Evolutionary conservation across 768 basidiomycete genomes (phyloP).

Genomic region (Sarcodon aspratus): DNA sequence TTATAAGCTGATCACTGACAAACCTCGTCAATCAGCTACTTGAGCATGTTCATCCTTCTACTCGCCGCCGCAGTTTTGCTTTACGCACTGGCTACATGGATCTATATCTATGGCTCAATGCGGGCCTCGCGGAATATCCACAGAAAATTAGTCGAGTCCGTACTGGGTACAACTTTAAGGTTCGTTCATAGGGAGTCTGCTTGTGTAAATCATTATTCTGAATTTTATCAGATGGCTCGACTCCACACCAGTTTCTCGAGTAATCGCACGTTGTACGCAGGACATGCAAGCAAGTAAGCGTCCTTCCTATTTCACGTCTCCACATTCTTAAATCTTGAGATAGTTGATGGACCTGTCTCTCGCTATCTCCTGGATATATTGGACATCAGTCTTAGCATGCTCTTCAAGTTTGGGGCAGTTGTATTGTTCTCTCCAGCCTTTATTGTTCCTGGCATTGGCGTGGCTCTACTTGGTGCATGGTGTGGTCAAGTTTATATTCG

Average conservation of each 20-base stretch:
- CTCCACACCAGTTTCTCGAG: constrained; percentile 39
- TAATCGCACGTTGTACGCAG: constrained; percentile 56
- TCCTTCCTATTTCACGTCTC: not conserved
- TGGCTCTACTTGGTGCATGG: constrained; percentile 27
- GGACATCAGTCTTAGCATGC: constrained; percentile 21
- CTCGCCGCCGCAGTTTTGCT: constrained; percentile 18
- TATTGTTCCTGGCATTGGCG: constrained; percentile 23
- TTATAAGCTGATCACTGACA: constrained; percentile 15
- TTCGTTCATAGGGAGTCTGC: constrained; percentile 24
- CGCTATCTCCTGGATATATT: constrained; percentile 13
- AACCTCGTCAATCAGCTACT: constrained; percentile 31
- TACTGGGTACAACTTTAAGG: constrained; percentile 52
- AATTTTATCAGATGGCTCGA: constrained; percentile 32
- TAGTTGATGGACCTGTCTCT: constrained; percentile 25
- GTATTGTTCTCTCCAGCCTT: constrained; percentile 27
- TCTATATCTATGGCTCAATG: constrained; percentile 35
- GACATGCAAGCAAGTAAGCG: constrained; percentile 35
- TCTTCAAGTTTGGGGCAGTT: constrained; percentile 25
- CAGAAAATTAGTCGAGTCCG: constrained; percentile 33
- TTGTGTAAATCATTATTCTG: not conserved
- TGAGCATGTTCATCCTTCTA: constrained; percentile 29
- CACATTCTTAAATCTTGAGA: not conserved
- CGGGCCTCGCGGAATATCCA: constrained; percentile 48
- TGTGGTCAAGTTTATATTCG: constrained; percentile 41
- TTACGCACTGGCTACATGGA: constrained; percentile 22